Conservation (phyloP, 768 basidiomycete genomes). For the Collybiopsis luxurians region DNA sequence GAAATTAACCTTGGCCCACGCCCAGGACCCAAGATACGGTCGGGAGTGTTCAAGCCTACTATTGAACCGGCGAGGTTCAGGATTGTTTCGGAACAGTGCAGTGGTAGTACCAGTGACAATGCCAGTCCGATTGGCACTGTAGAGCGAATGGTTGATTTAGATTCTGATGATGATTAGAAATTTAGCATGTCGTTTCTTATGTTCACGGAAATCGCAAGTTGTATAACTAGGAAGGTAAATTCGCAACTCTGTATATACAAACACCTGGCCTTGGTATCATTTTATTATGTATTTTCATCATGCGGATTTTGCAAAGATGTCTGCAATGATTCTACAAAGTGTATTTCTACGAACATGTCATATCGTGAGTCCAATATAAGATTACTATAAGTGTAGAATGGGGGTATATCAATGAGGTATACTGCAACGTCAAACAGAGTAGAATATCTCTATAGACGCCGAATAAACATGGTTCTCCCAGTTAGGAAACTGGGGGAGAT, state of each 20-base stretch:
- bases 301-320: no score
- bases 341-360: no score
- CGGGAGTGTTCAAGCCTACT: slow-evolving; percentile 46
- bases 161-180: slow-evolving; percentile 18
- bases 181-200: no score
- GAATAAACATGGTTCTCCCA: slow-evolving; percentile 1
- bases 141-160: slow-evolving; percentile 19
- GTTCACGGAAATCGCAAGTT: no score
- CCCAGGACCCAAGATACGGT: slow-evolving; percentile 63
- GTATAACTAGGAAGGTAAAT: no score
- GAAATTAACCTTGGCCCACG: slow-evolving; percentile 58
- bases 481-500: background rate
- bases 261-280: no score
- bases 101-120: no score
- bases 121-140: background rate
- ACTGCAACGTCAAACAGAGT: background rate
- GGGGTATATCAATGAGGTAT: background rate
- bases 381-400: no score
- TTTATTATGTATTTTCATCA: no score
- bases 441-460: slow-evolving; percentile 1
- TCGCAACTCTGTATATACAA: no score
- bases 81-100: background rate
- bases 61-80: slow-evolving; percentile 21
- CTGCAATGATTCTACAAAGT: no score
- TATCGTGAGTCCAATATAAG: no score